A percentile compares a stretch with the other conserved stretches of the same genome.
Conservation (phyloP, 805 yeast species). For the Candida vaughaniae region DNA sequence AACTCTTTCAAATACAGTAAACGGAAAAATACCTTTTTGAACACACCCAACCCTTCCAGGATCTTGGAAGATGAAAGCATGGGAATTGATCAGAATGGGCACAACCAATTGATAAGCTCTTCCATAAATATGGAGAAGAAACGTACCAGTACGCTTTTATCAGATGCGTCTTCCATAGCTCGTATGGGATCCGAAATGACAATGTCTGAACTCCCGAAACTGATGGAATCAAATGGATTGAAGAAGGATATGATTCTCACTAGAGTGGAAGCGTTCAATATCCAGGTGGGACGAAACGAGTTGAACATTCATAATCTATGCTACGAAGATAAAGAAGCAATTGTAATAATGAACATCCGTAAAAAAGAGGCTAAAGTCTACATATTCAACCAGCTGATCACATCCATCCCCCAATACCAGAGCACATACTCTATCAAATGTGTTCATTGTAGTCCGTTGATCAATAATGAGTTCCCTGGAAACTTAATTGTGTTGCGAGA, state of each 20-base stretch:
- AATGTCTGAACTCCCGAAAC: constrained; percentile 22
- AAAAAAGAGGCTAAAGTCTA: constrained; percentile 48
- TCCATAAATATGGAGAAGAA: constrained; percentile 44
- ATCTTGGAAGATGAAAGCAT: constrained; percentile 41
- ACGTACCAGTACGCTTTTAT: constrained; percentile 40
- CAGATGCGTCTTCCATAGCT: constrained; percentile 45
- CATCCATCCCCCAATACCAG: constrained; percentile 30
- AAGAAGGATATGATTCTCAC: constrained; percentile 74
- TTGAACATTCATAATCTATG: constrained; percentile 39
- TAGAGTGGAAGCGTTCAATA: constrained; percentile 46
- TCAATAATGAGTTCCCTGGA: constrained; percentile 37
- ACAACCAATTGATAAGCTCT: constrained; percentile 12
- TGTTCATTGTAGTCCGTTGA: constrained; percentile 40
- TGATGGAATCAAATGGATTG: constrained; percentile 33
- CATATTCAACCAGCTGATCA: constrained; percentile 41
- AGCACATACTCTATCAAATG: constrained; percentile 27
- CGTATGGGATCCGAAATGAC: constrained; percentile 43
- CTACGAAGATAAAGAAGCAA: constrained; percentile 58
- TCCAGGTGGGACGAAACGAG: constrained; percentile 26
- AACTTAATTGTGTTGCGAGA: constrained; percentile 43
- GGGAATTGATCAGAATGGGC: constrained; percentile 5
- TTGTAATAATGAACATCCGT: constrained; percentile 51
- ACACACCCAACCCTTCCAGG: constrained; percentile 44
- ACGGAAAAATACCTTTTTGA: constrained; percentile 25
- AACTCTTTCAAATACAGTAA: constrained; percentile 12